Conservation (phyloP, 2,329 filamentous ascomycete species). For the Coleophoma crateriformis region DNA sequence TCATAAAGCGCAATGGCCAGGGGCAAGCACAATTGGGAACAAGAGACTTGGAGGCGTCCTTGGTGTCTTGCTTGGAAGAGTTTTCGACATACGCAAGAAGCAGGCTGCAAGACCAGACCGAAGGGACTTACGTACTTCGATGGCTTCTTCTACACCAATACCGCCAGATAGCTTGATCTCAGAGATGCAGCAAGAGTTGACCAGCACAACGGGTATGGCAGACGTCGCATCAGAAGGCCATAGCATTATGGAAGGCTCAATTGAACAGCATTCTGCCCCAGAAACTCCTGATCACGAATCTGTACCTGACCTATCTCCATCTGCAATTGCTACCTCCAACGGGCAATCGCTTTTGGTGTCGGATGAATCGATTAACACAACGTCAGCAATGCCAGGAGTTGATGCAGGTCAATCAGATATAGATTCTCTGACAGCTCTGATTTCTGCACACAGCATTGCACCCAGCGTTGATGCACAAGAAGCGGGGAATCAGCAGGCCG, state of each 20-base stretch:
- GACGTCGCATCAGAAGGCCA: too few species aligned
- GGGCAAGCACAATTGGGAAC: conserved; percentile 51
- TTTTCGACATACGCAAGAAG: conserved; percentile 51
- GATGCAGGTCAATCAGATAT: conserved; percentile 18
- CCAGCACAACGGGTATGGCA: background rate
- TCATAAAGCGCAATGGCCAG: conserved; percentile 49
- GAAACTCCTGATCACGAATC: too few species aligned
- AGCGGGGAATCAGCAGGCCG: conserved; percentile 4
- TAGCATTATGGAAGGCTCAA: too few species aligned
- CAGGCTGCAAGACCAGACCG: conserved; percentile 16
- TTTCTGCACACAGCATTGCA: conserved; percentile 17
- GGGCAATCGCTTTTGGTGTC: too few species aligned
- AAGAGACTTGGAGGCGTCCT: conserved; percentile 63
- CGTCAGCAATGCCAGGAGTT: background rate
- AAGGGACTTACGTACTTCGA: conserved; percentile 10
- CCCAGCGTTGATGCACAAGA: conserved; percentile 1
- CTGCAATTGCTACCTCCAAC: too few species aligned
- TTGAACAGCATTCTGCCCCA: too few species aligned
- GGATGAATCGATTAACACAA: too few species aligned
- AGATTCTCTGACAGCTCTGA: conserved; percentile 19
- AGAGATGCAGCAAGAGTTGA: background rate
- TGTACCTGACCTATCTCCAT: too few species aligned
- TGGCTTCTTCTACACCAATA: conserved; percentile 9
- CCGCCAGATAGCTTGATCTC: conserved; percentile 4
- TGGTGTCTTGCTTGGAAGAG: conserved; percentile 60